Conservation (phyloP, 176 grass and related monocot genomes). For the Juncus effusus region DNA sequence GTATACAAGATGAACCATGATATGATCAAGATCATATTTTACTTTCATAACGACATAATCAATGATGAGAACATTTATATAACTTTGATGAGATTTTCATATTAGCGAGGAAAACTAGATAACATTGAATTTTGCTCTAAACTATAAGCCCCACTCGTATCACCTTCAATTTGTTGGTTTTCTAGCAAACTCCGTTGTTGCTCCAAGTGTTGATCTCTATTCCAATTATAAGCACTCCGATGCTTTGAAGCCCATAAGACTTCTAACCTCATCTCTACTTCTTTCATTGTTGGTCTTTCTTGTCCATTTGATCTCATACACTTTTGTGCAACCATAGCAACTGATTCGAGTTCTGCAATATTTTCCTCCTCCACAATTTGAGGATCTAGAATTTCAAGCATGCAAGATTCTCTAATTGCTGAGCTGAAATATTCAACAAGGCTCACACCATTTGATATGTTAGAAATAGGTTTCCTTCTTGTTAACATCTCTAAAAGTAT, state of each 20-base stretch:
- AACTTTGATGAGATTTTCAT: too few relatives aligned
- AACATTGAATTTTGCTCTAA: slow-evolving; percentile 1
- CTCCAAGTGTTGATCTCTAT: not conserved
- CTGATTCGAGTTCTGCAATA: not conserved
- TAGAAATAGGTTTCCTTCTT: not conserved
- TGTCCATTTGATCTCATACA: slow-evolving; percentile 6
- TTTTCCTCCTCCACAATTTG: slow-evolving; percentile 13
- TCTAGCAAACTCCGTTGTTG: not conserved
- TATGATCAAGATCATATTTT: too few relatives aligned
- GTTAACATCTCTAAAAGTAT: slow-evolving; percentile 8
- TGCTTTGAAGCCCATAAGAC: slow-evolving; percentile 1
- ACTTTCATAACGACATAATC: too few relatives aligned
- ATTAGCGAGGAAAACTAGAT: too few relatives aligned
- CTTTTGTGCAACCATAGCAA: not conserved
- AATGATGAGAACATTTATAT: too few relatives aligned
- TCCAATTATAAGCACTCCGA: not conserved
- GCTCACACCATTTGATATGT: not conserved
- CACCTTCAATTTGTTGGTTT: not conserved
- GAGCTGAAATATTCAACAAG: not conserved
- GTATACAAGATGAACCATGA: too few relatives aligned
- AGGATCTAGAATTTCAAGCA: slow-evolving; percentile 11
- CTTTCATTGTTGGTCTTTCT: slow-evolving; percentile 1
- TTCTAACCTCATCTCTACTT: slow-evolving; percentile 1
- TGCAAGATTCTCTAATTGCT: not conserved
- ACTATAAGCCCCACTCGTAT: not conserved